These are phyloP conservation scores for Diaporthe australafricana DNA, from an alignment of 2,329 filamentous ascomycete species.

Conservation along the genomic window DNA sequence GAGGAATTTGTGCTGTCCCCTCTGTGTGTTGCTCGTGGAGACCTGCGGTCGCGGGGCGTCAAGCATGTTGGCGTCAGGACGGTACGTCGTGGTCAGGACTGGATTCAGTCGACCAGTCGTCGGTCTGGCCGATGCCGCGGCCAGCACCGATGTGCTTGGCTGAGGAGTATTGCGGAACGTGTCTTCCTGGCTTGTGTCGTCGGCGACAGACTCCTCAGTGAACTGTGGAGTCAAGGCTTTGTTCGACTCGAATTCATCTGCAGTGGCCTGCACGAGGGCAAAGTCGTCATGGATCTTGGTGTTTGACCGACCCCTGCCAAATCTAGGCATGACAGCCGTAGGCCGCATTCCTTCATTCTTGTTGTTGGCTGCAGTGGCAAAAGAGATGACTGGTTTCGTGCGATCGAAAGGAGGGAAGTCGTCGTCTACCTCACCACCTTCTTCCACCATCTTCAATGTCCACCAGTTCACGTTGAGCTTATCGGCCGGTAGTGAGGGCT, in stretches of 20 bases:
- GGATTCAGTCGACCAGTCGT: slow-evolving; percentile 60
- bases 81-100: slow-evolving; percentile 70
- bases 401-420: slow-evolving; percentile 85
- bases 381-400: slow-evolving; percentile 79
- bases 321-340: slow-evolving; percentile 69
- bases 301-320: slow-evolving; percentile 70
- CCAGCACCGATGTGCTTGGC: slow-evolving; percentile 48
- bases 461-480: slow-evolving; percentile 85
- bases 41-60: slow-evolving; percentile 66
- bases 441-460: slow-evolving; percentile 85
- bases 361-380: slow-evolving; percentile 49
- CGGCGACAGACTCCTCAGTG: slow-evolving; percentile 60
- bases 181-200: slow-evolving; percentile 55
- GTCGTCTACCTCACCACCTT: slow-evolving; percentile 86
- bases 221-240: slow-evolving; percentile 75
- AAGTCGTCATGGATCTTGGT: slow-evolving; percentile 87
- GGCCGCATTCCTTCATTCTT: slow-evolving; percentile 36
- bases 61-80: slow-evolving; percentile 64
- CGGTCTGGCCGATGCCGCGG: slow-evolving; percentile 38
- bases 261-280: slow-evolving; percentile 78
- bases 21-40: slow-evolving; percentile 56
- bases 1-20: slow-evolving; percentile 77
- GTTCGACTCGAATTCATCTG: slow-evolving; percentile 76
- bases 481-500: slow-evolving; percentile 72
- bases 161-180: slow-evolving; percentile 62